These are phyloP conservation scores for Starmerella stigmatis DNA, from an alignment of 805 yeast genomes.

Conservation along the genomic window DNA sequence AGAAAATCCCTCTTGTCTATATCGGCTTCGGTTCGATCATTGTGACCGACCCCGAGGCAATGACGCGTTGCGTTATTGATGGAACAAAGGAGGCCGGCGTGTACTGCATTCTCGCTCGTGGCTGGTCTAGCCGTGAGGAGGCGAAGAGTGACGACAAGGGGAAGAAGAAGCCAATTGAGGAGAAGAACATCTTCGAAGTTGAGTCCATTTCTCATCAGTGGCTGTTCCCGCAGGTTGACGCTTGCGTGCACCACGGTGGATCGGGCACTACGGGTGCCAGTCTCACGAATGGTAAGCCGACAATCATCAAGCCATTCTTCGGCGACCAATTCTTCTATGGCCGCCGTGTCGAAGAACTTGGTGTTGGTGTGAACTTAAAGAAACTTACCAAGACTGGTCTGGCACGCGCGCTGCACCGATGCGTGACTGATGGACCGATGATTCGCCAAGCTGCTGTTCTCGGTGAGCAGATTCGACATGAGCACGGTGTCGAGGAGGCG, in stretches of 20 bases:
- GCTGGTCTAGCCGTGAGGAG: conserved; percentile 76
- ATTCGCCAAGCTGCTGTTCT: conserved; percentile 54
- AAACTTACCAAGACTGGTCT: conserved; percentile 56
- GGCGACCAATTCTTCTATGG: conserved; percentile 96
- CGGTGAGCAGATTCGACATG: conserved; percentile 55
- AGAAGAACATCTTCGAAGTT: conserved; percentile 48
- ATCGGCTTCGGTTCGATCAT: conserved; percentile 96
- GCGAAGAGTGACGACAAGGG: conserved; percentile 16
- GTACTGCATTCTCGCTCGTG: conserved; percentile 77
- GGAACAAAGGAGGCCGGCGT: conserved; percentile 76
- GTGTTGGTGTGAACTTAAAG: conserved; percentile 65
- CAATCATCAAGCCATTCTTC: conserved; percentile 85
- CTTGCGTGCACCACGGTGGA: conserved; percentile 96
- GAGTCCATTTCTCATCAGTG: conserved; percentile 87
- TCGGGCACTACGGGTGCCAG: conserved; percentile 95
- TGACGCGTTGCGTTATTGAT: conserved; percentile 66
- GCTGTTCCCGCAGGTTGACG: conserved; percentile 81
- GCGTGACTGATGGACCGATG: conserved; percentile 54
- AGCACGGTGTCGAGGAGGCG: conserved; percentile 71
- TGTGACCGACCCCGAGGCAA: conserved; percentile 65
- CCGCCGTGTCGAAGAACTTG: conserved; percentile 73
- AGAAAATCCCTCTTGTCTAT: conserved; percentile 62
- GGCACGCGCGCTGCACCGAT: conserved; percentile 58
- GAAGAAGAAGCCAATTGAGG: conserved; percentile 13
- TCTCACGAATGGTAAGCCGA: conserved; percentile 74